phyloP scores from a whole-genome alignment of 1,284 basidiomycete genomes.

The Anthracocystis setariae region DNA sequence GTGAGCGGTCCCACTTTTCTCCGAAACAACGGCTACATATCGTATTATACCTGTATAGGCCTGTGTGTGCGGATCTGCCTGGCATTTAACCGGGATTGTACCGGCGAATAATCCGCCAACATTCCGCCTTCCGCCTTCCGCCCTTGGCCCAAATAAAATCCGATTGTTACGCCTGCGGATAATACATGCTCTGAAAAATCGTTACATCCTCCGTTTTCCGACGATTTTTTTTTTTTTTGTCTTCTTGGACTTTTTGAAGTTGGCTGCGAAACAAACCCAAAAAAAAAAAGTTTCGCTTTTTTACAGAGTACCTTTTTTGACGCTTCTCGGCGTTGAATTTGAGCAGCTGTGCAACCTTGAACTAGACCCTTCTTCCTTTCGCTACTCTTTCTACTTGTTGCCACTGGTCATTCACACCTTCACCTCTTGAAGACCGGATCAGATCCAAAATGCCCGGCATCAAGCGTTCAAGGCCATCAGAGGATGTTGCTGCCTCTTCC shows the following conservation, averaged over 20 bases:
- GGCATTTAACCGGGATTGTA: too few relatives aligned
- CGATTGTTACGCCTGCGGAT: background rate
- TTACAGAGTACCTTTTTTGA: slow-evolving; percentile 8
- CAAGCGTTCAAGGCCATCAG: slow-evolving; percentile 43
- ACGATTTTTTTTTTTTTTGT: slow-evolving; percentile 2
- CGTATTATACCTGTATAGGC: too few relatives aligned
- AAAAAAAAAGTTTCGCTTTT: slow-evolving; percentile 29
- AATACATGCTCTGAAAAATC: background rate
- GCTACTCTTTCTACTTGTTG: slow-evolving; percentile 2
- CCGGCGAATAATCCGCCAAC: too few relatives aligned
- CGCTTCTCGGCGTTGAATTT: background rate
- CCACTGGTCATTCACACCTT: slow-evolving; percentile 20
- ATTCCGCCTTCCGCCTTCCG: too few relatives aligned
- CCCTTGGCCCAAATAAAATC: too few relatives aligned
- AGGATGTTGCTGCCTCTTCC: slow-evolving; percentile 32
- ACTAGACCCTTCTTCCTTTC: background rate
- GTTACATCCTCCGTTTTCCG: slow-evolving; percentile 9
- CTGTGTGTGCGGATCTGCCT: too few relatives aligned
- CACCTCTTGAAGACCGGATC: slow-evolving; percentile 4
- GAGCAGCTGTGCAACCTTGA: background rate
- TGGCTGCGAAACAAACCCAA: slow-evolving; percentile 8
- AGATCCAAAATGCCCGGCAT: slow-evolving; percentile 46
- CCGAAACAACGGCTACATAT: too few relatives aligned
- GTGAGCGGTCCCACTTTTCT: too few relatives aligned
- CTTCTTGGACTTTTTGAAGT: background rate